phyloP scores from a whole-genome alignment of 331 rosid species.

The Rhamnella rubrinervis region DNA sequence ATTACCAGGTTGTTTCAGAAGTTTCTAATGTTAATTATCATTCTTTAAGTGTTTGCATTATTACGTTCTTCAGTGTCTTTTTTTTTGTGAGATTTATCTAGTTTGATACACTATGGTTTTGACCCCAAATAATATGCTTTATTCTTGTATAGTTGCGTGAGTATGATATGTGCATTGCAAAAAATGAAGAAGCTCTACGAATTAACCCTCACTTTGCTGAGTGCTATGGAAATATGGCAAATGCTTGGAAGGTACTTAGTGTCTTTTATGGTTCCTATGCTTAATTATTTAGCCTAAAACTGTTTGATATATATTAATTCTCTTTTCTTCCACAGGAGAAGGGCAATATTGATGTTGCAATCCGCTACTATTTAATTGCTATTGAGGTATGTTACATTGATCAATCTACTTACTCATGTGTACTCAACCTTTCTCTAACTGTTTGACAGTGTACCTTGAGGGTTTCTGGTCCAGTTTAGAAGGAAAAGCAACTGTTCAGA shows the following conservation, averaged over 20 bases:
- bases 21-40: not conserved
- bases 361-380: conserved; percentile 63
- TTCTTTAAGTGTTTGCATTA: not conserved
- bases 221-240: conserved; percentile 75
- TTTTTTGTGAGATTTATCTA: not conserved
- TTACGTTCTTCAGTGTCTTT: not conserved
- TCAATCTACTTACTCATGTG: not conserved
- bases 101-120: not conserved
- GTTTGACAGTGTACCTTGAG: not conserved
- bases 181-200: conserved; percentile 67
- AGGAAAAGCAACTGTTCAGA: no score
- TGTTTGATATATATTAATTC: conserved; percentile 8
- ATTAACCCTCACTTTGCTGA: conserved; percentile 64
- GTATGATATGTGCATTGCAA: conserved; percentile 59
- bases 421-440: not conserved
- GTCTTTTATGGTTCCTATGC: not conserved
- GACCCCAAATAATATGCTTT: not conserved
- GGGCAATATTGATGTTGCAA: conserved; percentile 68
- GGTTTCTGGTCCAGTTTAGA: not conserved
- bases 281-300: not conserved
- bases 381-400: conserved; percentile 48
- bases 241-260: conserved; percentile 59
- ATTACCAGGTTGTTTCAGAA: conserved; percentile 65
- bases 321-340: conserved; percentile 46
- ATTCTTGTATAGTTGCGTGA: conserved; percentile 46